Conservation (phyloP, 208 protist genomes). For the Acanthamoeba sp. region DNA sequence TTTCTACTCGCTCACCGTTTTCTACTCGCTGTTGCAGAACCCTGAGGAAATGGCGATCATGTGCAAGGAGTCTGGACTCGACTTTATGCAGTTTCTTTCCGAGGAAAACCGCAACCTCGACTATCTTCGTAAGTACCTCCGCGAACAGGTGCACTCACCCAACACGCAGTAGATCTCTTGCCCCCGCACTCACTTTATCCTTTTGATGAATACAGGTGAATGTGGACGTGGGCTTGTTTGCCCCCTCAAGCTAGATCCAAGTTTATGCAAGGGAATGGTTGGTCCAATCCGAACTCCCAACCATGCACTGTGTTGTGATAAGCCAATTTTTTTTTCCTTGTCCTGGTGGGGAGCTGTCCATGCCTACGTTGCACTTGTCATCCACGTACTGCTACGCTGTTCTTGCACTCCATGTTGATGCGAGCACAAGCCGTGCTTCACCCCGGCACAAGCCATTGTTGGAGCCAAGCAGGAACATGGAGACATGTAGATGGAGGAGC, state of each 20-base stretch:
- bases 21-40: neutral
- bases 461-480: no score
- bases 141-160: neutral
- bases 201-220: neutral
- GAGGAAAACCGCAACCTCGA: conserved; percentile 25
- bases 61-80: conserved; percentile 20
- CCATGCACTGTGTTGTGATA: no score
- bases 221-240: neutral
- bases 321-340: no score
- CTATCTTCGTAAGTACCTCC: neutral
- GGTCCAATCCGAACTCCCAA: no score
- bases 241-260: neutral
- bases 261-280: no score
- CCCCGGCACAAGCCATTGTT: no score
- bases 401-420: no score
- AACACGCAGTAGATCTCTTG: neutral
- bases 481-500: no score
- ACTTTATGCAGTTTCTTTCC: conserved; percentile 19
- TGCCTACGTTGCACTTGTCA: no score
- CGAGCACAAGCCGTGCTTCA: no score
- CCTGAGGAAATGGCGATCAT: conserved; percentile 4
- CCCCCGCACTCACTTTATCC: neutral
- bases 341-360: no score
- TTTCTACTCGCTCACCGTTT: neutral
- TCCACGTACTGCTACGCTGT: no score